Percentiles rank a stretch among this genome's conserved stretches.
phyloP scores from a whole-genome alignment of 345 rosid species.

The Zanthoxylum bungeanum region DNA sequence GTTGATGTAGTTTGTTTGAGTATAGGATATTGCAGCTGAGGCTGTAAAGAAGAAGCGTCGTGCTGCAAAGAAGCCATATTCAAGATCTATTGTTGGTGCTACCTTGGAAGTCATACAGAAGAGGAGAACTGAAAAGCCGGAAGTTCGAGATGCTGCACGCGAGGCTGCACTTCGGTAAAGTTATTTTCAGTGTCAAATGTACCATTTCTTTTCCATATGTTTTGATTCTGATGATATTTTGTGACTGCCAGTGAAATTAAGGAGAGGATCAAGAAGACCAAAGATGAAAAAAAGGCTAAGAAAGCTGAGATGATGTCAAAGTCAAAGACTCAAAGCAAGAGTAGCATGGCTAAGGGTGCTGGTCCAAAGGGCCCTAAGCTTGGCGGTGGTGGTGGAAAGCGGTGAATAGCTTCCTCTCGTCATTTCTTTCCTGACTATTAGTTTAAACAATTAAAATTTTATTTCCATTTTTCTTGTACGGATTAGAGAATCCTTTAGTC shows the following conservation, averaged over 20 bases:
- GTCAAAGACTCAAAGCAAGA: conserved; percentile 50
- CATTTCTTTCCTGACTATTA: not conserved
- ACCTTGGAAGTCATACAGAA: conserved; percentile 72
- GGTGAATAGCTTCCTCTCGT: conserved; percentile 12
- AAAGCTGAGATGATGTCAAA: conserved; percentile 60
- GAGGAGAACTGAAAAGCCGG: conserved; percentile 62
- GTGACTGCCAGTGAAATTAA: conserved; percentile 59
- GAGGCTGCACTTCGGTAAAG: conserved; percentile 57
- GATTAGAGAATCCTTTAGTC: not conserved
- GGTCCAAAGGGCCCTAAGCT: conserved; percentile 58
- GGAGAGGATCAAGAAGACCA: conserved; percentile 80
- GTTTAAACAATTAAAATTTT: not conserved
- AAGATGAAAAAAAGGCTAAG: conserved; percentile 86
- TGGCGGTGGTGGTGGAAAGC: conserved; percentile 85
- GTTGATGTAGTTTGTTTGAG: not conserved
- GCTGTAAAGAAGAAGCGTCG: conserved; percentile 61
- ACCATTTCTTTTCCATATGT: not conserved
- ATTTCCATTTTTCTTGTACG: not conserved
- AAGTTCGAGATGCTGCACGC: conserved; percentile 66
- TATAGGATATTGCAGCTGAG: conserved; percentile 57
- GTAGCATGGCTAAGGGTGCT: conserved; percentile 40
- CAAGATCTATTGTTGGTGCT: conserved; percentile 72
- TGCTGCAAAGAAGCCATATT: conserved; percentile 61
- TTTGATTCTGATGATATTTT: not conserved
- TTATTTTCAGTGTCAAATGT: not conserved